phyloP scores from a whole-genome alignment of 257 asterid species.

The Scutellaria barbata region DNA sequence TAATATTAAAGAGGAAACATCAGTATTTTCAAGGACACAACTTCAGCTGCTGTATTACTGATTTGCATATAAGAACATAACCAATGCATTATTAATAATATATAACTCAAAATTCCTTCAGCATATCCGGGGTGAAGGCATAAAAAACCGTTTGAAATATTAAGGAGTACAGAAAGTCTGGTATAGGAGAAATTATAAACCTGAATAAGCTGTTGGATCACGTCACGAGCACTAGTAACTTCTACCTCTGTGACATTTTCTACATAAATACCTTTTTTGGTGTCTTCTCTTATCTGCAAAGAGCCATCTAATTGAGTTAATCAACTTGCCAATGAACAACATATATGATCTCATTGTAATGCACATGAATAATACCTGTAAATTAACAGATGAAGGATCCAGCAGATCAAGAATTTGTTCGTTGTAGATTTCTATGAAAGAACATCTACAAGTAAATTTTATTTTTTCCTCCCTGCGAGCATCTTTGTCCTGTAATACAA shows the following conservation, averaged over 20 bases:
- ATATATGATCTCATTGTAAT: not conserved
- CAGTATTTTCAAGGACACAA: not conserved
- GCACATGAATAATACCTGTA: slow-evolving; percentile 63
- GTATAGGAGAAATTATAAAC: slow-evolving; percentile 46
- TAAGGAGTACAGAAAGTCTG: slow-evolving; percentile 1
- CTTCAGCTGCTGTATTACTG: not conserved
- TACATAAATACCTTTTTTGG: slow-evolving; percentile 88
- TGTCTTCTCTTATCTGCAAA: slow-evolving; percentile 89
- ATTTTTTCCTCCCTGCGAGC: slow-evolving; percentile 89
- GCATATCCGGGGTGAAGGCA: not conserved
- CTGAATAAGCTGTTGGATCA: slow-evolving; percentile 93
- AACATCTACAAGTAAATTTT: slow-evolving; percentile 80
- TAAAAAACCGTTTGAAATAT: not conserved
- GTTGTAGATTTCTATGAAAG: slow-evolving; percentile 92
- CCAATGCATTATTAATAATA: not conserved
- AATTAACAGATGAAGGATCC: slow-evolving; percentile 81
- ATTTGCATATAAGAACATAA: not conserved
- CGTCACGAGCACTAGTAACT: slow-evolving; percentile 91
- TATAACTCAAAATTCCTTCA: not conserved
- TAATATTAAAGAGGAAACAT: not conserved
- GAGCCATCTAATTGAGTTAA: slow-evolving; percentile 9
- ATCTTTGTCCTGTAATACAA: slow-evolving; percentile 74
- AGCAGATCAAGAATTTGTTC: slow-evolving; percentile 94
- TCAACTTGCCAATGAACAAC: not conserved
- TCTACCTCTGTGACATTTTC: slow-evolving; percentile 92